phyloP scores from a whole-genome alignment of 805 yeast genomes.

The Yarrowia alimentaria region DNA sequence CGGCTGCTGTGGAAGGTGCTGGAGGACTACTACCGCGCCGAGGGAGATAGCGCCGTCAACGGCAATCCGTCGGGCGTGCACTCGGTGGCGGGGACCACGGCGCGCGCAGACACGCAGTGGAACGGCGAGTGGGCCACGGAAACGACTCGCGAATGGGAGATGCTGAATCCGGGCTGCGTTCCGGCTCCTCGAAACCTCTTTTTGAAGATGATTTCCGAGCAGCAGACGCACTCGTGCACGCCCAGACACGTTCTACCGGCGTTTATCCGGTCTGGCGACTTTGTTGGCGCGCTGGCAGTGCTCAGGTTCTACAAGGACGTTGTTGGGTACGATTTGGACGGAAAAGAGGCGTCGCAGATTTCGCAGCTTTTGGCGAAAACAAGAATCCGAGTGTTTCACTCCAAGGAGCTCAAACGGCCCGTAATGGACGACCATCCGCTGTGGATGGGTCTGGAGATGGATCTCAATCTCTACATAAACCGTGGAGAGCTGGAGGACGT shows the following conservation, averaged over 20 bases:
- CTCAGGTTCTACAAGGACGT: conserved; percentile 23
- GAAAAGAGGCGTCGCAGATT: conserved; percentile 1
- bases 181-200: conserved; percentile 24
- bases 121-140: background rate
- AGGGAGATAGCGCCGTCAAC: background rate
- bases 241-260: background rate
- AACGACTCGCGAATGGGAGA: background rate
- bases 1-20: conserved; percentile 2
- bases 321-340: conserved; percentile 4
- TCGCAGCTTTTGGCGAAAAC: background rate
- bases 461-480: background rate
- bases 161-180: background rate
- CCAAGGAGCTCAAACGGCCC: background rate
- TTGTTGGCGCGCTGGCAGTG: conserved; percentile 12
- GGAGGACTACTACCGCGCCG: conserved; percentile 1
- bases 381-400: background rate
- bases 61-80: conserved; percentile 4
- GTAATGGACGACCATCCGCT: conserved; percentile 20
- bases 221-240: background rate
- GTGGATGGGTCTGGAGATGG: conserved; percentile 20
- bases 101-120: conserved; percentile 4
- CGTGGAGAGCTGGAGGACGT: background rate
- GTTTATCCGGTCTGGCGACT: conserved; percentile 13
- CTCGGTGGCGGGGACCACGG: conserved; percentile 1
- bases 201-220: conserved; percentile 20